Evolutionary conservation across 2,329 filamentous ascomycete genomes (phyloP).

Genomic region (Berkeleyomyces rouxiae): DNA sequence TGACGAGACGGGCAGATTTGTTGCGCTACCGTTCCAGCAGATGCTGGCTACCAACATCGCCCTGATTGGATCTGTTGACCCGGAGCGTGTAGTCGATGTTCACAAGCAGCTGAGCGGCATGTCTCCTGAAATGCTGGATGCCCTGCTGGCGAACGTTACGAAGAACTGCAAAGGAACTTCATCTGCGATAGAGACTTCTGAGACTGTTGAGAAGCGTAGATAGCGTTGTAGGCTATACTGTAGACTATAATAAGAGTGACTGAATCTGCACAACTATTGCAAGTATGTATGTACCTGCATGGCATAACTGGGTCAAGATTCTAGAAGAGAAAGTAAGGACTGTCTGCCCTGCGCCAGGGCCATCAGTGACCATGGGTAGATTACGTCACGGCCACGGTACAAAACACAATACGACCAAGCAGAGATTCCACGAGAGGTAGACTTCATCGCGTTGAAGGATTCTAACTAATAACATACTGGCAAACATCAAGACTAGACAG

Average conservation of each 20-base stretch:
- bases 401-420: too few species aligned
- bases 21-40: conserved; percentile 60
- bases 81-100: conserved; percentile 31
- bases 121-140: conserved; percentile 33
- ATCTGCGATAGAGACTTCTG: conserved; percentile 16
- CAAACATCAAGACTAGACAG: neutral
- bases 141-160: conserved; percentile 22
- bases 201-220: conserved; percentile 1
- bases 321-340: too few species aligned
- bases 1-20: conserved; percentile 53
- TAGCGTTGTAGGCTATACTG: neutral
- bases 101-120: conserved; percentile 24
- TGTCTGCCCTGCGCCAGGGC: too few species aligned
- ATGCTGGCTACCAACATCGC: conserved; percentile 55
- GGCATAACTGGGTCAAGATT: too few species aligned
- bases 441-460: neutral
- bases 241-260: neutral
- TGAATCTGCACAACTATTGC: too few species aligned
- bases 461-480: neutral
- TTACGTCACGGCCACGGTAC: too few species aligned
- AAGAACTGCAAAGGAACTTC: conserved; percentile 18
- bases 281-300: too few species aligned
- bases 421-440: neutral
- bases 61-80: conserved; percentile 48
- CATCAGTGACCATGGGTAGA: too few species aligned